Percentiles rank a stretch among this genome's conserved stretches.
These are phyloP conservation scores for Echinosophora koreensis DNA, from an alignment of 306 rosid species.

Conservation along the genomic window DNA sequence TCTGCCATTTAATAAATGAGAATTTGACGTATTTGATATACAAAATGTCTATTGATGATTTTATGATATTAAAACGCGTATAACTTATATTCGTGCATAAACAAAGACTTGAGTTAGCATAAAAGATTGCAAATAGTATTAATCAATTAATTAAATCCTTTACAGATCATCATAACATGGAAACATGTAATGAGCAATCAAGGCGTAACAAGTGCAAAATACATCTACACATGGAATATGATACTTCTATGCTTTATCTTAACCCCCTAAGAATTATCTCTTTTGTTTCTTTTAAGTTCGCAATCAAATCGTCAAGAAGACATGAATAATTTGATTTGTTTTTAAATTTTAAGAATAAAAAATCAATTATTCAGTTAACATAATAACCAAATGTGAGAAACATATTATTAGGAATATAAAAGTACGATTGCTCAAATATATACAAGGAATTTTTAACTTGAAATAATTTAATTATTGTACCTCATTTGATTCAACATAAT, in stretches of 20 bases:
- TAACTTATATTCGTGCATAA: constrained; percentile 6
- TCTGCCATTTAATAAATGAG: neutral
- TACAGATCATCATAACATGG: constrained; percentile 59
- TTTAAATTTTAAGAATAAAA: neutral
- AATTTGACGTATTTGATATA: neutral
- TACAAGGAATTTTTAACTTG: constrained; percentile 10
- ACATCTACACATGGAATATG: constrained; percentile 50
- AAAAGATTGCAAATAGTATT: constrained; percentile 30
- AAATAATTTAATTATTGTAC: constrained; percentile 20
- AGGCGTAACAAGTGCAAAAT: constrained; percentile 60
- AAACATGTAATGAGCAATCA: constrained; percentile 52
- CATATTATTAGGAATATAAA: neutral
- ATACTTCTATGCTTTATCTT: constrained; percentile 32
- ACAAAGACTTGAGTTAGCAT: constrained; percentile 7
- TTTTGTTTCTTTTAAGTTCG: constrained; percentile 40
- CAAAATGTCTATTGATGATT: constrained; percentile 4
- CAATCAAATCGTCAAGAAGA: constrained; percentile 15
- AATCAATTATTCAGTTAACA: neutral
- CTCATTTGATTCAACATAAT: constrained; percentile 37
- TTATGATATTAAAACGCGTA: constrained; percentile 17
- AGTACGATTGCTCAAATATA: neutral
- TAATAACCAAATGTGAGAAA: neutral
- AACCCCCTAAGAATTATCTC: constrained; percentile 10
- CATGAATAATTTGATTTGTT: too few relatives aligned
- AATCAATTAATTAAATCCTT: constrained; percentile 40